A percentile compares a stretch with the other conserved stretches of the same genome.
Evolutionary conservation across 495 filamentous ascomycete species (phyloP).

Genomic region (Lasiosphaeriaceae sp.): DNA sequence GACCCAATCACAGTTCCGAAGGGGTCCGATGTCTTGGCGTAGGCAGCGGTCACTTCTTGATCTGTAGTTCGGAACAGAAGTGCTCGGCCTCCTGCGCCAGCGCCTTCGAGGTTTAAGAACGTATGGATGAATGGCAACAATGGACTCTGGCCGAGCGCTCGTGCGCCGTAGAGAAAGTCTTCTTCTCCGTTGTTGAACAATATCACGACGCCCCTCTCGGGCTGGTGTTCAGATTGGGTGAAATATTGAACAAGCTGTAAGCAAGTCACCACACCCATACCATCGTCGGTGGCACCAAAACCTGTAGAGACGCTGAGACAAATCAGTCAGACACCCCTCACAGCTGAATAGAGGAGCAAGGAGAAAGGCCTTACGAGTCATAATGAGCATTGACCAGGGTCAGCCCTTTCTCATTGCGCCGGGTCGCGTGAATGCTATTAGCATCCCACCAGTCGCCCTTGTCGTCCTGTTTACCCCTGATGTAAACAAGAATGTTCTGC

Average conservation of each 20-base stretch:
- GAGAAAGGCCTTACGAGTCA: slow-evolving; percentile 48
- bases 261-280: slow-evolving; percentile 79
- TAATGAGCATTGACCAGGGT: slow-evolving; percentile 95
- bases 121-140: slow-evolving; percentile 71
- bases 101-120: slow-evolving; percentile 93
- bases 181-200: slow-evolving; percentile 96
- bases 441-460: slow-evolving; percentile 61
- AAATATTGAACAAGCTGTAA: slow-evolving; percentile 90
- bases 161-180: slow-evolving; percentile 85
- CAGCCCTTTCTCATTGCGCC: slow-evolving; percentile 60
- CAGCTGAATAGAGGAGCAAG: neutral
- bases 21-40: slow-evolving; percentile 65
- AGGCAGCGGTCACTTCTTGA: slow-evolving; percentile 77
- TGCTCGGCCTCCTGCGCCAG: slow-evolving; percentile 87
- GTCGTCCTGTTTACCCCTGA: slow-evolving; percentile 74
- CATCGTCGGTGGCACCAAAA: slow-evolving; percentile 87
- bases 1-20: slow-evolving; percentile 78
- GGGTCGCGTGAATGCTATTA: slow-evolving; percentile 33
- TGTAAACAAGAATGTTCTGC: slow-evolving; percentile 88
- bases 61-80: slow-evolving; percentile 84
- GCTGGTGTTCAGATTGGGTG: slow-evolving; percentile 68
- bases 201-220: slow-evolving; percentile 74
- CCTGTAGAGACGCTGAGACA: slow-evolving; percentile 74
- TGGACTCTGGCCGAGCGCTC: slow-evolving; percentile 79
- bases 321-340: slow-evolving; percentile 6